These are phyloP conservation scores for Tephrocybe sp. DNA, from an alignment of 768 basidiomycete species.

Conservation along the genomic window DNA sequence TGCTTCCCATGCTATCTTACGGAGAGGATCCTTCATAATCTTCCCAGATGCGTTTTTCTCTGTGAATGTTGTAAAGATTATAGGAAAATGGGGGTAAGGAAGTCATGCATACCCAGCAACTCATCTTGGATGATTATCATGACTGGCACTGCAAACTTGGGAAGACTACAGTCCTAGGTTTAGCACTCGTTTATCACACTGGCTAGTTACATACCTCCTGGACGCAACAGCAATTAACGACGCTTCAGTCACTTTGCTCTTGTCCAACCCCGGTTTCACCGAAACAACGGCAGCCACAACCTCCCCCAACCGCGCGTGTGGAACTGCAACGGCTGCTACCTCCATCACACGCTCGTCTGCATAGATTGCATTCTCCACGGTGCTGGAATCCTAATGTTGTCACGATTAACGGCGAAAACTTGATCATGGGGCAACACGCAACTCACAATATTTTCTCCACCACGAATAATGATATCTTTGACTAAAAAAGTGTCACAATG, in stretches of 20 bases:
- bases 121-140: conserved; percentile 42
- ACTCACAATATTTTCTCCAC: conserved; percentile 54
- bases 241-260: conserved; percentile 36
- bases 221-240: conserved; percentile 35
- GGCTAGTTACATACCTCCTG: conserved; percentile 28
- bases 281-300: conserved; percentile 46
- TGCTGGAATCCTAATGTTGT: conserved; percentile 34
- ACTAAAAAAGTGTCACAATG: conserved; percentile 22
- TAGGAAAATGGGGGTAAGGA: background rate
- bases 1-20: conserved; percentile 32
- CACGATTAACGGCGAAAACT: background rate
- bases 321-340: conserved; percentile 48
- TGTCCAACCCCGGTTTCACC: conserved; percentile 31
- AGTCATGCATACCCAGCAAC: conserved; percentile 32
- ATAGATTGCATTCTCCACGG: conserved; percentile 53
- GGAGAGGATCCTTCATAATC: conserved; percentile 40
- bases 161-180: conserved; percentile 30
- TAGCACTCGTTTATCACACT: conserved; percentile 4
- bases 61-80: conserved; percentile 11
- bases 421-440: background rate
- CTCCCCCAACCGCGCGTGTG: conserved; percentile 46
- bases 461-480: conserved; percentile 54
- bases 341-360: conserved; percentile 41
- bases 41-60: conserved; percentile 49
- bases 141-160: conserved; percentile 48